Percentiles rank a stretch among this genome's conserved stretches.
These are phyloP conservation scores for Peterozyma toletana DNA, from an alignment of 805 yeast genomes.

Conservation along the genomic window DNA sequence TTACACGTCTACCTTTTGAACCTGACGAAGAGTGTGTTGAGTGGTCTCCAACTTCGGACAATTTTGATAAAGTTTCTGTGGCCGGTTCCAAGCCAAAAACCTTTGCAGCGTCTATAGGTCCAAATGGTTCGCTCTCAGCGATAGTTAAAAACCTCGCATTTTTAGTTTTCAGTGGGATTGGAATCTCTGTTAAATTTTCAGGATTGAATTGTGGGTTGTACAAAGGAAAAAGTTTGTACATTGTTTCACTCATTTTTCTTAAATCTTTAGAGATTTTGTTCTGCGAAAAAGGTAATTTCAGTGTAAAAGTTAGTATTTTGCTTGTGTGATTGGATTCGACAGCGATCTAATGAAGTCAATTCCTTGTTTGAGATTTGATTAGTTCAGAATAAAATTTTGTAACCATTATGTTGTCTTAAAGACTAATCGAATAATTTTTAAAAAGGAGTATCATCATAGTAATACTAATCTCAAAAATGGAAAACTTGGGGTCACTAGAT, in stretches of 20 bases:
- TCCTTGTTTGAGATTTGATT: background rate
- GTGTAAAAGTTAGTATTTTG: background rate
- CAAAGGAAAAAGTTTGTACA: constrained; percentile 81
- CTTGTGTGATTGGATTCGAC: background rate
- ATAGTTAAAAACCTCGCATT: constrained; percentile 80
- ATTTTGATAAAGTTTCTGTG: constrained; percentile 59
- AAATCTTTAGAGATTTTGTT: constrained; percentile 44
- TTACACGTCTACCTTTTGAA: constrained; percentile 17
- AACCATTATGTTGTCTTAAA: constrained; percentile 64
- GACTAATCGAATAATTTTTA: constrained; percentile 61
- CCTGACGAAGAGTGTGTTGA: constrained; percentile 25
- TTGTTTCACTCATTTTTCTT: constrained; percentile 45
- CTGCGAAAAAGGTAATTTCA: no score
- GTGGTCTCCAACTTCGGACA: constrained; percentile 54
- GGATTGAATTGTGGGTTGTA: constrained; percentile 39
- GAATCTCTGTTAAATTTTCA: constrained; percentile 90
- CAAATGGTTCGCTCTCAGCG: constrained; percentile 93
- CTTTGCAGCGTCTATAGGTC: constrained; percentile 91
- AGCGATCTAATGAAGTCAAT: background rate
- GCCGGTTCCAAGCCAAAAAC: constrained; percentile 86
- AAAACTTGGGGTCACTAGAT: background rate
- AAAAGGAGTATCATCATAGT: constrained; percentile 36
- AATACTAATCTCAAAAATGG: constrained; percentile 1
- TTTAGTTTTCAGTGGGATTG: constrained; percentile 76
- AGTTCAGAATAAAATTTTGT: constrained; percentile 22